Conservation (phyloP, 495 filamentous ascomycete genomes). For the Xylaria acuta region DNA sequence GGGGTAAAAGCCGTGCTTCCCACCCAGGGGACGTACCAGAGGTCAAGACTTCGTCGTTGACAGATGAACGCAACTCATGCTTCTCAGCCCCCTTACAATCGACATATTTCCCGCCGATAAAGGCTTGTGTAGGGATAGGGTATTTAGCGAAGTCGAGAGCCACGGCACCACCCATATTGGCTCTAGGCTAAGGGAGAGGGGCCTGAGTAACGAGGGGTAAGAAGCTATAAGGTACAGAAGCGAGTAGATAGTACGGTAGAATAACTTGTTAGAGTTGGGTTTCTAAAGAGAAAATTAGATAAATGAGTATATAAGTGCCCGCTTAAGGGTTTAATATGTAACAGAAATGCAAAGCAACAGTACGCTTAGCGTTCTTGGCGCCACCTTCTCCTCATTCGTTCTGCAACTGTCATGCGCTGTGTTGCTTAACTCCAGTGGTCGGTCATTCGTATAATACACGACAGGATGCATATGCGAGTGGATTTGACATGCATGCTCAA, state of each 20-base stretch:
- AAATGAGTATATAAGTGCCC: neutral
- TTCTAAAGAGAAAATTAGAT: neutral
- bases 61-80: constrained; percentile 19
- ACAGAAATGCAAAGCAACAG: neutral
- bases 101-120: constrained; percentile 19
- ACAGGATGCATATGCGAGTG: constrained; percentile 10
- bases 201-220: neutral
- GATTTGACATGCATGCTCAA: constrained; percentile 7
- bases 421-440: neutral
- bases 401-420: neutral
- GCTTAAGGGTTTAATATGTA: neutral
- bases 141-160: constrained; percentile 23
- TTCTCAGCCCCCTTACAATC: constrained; percentile 2
- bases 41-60: constrained; percentile 22
- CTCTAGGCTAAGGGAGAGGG: neutral
- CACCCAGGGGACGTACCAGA: constrained; percentile 6
- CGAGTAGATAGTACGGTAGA: neutral
- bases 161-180: constrained; percentile 6
- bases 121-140: constrained; percentile 19
- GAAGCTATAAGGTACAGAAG: neutral
- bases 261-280: neutral
- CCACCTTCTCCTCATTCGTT: neutral
- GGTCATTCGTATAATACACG: constrained; percentile 8
- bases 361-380: neutral
- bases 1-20: neutral